Evolutionary conservation across 2,329 filamentous ascomycete genomes (phyloP).

Genomic region (Pseudopyricularia javanii): DNA sequence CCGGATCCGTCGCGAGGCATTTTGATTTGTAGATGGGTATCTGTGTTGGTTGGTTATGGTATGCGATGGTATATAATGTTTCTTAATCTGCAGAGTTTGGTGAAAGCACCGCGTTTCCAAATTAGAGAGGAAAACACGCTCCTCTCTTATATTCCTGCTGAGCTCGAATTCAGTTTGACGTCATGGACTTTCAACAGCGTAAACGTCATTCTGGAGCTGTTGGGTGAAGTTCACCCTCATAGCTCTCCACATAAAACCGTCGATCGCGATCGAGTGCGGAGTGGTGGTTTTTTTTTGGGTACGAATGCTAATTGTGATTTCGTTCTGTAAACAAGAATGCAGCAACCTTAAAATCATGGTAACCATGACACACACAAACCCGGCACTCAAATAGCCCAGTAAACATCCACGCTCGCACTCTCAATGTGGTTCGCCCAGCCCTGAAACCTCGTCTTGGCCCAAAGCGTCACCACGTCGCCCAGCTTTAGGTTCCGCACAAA

Average conservation of each 20-base stretch:
- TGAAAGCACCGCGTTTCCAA: too few species aligned
- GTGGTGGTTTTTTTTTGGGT: too few species aligned
- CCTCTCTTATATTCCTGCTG: not conserved
- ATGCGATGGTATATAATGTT: not conserved
- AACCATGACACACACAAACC: too few species aligned
- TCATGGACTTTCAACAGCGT: not conserved
- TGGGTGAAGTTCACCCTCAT: not conserved
- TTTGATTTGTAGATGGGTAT: conserved; percentile 10
- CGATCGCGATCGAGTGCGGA: not conserved
- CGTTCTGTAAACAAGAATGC: too few species aligned
- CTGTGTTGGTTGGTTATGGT: not conserved
- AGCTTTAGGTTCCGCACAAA: conserved; percentile 43
- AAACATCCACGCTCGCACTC: conserved; percentile 40
- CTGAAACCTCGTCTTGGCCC: conserved; percentile 44
- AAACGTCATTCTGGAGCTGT: not conserved
- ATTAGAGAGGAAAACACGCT: too few species aligned
- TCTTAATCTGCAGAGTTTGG: not conserved
- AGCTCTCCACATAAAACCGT: not conserved
- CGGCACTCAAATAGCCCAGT: conserved; percentile 35
- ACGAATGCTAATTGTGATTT: not conserved
- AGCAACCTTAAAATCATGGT: too few species aligned
- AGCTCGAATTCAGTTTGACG: not conserved
- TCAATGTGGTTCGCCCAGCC: conserved; percentile 41
- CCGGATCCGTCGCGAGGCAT: conserved; percentile 41
- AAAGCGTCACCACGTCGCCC: conserved; percentile 51